A percentile compares a stretch with the other conserved stretches of the same genome.
Evolutionary conservation across 2,329 filamentous ascomycete species (phyloP).

Genomic region (Grosmannia penicillata): DNA sequence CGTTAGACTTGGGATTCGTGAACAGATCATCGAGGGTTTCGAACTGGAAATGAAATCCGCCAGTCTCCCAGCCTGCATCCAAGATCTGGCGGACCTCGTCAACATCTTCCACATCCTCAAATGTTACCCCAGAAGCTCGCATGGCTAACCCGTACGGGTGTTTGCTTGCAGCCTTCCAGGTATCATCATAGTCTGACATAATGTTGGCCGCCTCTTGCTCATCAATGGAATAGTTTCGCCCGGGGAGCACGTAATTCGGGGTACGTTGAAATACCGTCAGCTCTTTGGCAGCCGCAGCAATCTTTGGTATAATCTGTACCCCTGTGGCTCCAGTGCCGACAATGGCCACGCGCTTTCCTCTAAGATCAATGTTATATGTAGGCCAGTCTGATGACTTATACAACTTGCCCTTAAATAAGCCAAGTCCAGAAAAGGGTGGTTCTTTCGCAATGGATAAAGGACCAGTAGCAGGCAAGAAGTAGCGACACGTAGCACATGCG

Average conservation of each 20-base stretch:
- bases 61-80: slow-evolving; percentile 5
- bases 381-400: slow-evolving; percentile 45
- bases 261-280: slow-evolving; percentile 73
- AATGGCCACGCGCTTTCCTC: slow-evolving; percentile 52
- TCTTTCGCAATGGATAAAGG: slow-evolving; percentile 50
- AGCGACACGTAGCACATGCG: slow-evolving; percentile 28
- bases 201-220: background rate
- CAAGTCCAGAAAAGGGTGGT: slow-evolving; percentile 49
- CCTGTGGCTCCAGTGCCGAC: slow-evolving; percentile 70
- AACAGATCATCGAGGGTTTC: slow-evolving; percentile 12
- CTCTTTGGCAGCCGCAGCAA: slow-evolving; percentile 47
- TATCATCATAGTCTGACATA: slow-evolving; percentile 1
- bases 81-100: slow-evolving; percentile 1
- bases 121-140: background rate
- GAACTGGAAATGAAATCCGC: slow-evolving; percentile 5
- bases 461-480: slow-evolving; percentile 44
- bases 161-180: background rate
- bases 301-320: slow-evolving; percentile 56
- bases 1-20: slow-evolving; percentile 16
- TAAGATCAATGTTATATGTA: slow-evolving; percentile 44
- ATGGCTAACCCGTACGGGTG: slow-evolving; percentile 4
- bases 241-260: slow-evolving; percentile 50
- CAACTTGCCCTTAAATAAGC: slow-evolving; percentile 38
- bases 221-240: slow-evolving; percentile 5
- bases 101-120: background rate